phyloP scores from a whole-genome alignment of 345 rosid genomes.

The Rhodamnia argentea region DNA sequence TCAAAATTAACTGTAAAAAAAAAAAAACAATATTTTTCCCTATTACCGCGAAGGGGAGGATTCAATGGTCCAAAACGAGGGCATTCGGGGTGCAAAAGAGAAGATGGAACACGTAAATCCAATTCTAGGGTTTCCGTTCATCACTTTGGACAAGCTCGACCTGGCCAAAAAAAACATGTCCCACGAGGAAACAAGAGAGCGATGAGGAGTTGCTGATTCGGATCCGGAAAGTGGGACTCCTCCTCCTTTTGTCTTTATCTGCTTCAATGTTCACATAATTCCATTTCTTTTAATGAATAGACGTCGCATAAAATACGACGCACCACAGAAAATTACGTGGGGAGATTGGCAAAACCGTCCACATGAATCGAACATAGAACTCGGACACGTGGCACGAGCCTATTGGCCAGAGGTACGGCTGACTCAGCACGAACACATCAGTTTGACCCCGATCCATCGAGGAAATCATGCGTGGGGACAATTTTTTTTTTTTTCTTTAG shows the following conservation, averaged over 20 bases:
- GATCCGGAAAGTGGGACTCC: background rate
- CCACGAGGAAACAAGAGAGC: background rate
- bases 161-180: background rate
- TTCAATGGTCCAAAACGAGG: background rate
- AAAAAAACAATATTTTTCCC: background rate
- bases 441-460: background rate
- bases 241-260: too few species aligned
- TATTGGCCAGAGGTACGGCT: background rate
- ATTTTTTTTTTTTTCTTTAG: background rate
- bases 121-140: background rate
- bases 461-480: background rate
- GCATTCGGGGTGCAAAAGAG: background rate
- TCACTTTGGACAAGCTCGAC: background rate
- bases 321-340: too few species aligned
- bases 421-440: background rate
- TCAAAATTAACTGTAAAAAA: background rate
- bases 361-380: too few species aligned
- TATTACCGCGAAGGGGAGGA: background rate
- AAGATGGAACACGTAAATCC: background rate
- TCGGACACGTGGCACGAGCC: background rate
- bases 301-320: too few species aligned
- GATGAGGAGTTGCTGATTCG: slow-evolving; percentile 11
- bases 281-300: background rate
- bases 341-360: too few species aligned
- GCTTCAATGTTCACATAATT: background rate